Evolutionary conservation across 1,284 basidiomycete species (phyloP), one percentile per base, ranked within the genome.

Genomic region (Ustilago curta): DNA sequence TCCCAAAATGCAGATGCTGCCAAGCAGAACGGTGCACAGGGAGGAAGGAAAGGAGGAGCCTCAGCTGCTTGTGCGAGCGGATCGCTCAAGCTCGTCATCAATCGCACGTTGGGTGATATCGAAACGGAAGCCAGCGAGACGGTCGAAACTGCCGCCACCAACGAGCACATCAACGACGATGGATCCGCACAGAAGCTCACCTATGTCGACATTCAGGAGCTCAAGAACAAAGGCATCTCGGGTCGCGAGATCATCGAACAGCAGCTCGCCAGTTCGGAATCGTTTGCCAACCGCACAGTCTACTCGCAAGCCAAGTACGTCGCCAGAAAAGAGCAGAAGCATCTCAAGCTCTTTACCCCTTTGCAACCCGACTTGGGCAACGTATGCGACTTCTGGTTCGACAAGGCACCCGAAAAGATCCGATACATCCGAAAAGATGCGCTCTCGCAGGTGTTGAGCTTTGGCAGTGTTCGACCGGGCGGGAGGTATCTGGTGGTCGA

Each of bases 401-500:
- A 86, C 86, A 74, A 77, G 49, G 87, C 87, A 59, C 71, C 93
- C 52, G 88, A 86, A 61, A 91, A 93, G 63, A 91, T 97, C 63
- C 90, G 93, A 44, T 91, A 93, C 74, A 88, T 99, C 42, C 91
- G 97, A 8, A 87, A 91, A 32, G 97, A 99, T 86, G 90, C 93
- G 0, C 87, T 99, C 23, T 91, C 93, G 2, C 95, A 98, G 84
- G 90, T 97, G 70, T 86, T 99, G 35, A 92, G 90, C 57, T 86
- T 95, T 59, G 91, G 90, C 19, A 95, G 94, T 80, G 89, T 97
- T 25, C 88, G 91, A 25, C 93, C 95, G 0, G 94, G 93, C 2
- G 93, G 94, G 16, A 87, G 91, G 70, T 94, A 97, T 82, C 85
- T 99, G 49, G 91, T 92, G 1, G 91, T 97, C 0, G 97, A 99